phyloP scores from a whole-genome alignment of 371 early-diverging fungal genomes.

The Mortierella sp. region DNA sequence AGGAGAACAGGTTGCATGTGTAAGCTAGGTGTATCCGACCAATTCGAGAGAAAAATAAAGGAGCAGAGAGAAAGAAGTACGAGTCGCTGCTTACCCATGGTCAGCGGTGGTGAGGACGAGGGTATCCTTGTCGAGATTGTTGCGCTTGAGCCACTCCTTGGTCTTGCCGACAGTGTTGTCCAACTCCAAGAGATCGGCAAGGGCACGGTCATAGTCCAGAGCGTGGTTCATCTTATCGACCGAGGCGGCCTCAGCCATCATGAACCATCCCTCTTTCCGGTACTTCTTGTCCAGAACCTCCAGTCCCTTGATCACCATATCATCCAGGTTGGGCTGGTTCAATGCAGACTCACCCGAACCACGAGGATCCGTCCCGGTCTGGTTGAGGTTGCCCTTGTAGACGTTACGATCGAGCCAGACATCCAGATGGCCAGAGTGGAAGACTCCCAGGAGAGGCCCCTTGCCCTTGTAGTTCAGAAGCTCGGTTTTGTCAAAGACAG shows the following conservation, averaged over 20 bases:
- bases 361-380: slow-evolving; percentile 63
- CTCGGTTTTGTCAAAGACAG: slow-evolving; percentile 65
- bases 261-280: slow-evolving; percentile 78
- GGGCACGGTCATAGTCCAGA: slow-evolving; percentile 79
- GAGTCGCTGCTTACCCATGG: slow-evolving; percentile 64
- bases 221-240: slow-evolving; percentile 81
- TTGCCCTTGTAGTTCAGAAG: slow-evolving; percentile 65
- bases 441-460: slow-evolving; percentile 79
- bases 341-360: slow-evolving; percentile 65
- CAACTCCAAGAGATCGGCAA: slow-evolving; percentile 80
- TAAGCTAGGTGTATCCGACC: too few species aligned
- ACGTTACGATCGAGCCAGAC: slow-evolving; percentile 80
- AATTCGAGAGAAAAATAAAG: not conserved
- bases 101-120: slow-evolving; percentile 80
- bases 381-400: slow-evolving; percentile 66
- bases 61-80: not conserved
- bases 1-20: too few species aligned
- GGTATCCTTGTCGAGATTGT: slow-evolving; percentile 72
- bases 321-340: slow-evolving; percentile 76
- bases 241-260: slow-evolving; percentile 84
- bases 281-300: slow-evolving; percentile 71
- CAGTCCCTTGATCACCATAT: slow-evolving; percentile 78
- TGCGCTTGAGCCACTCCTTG: slow-evolving; percentile 66
- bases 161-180: slow-evolving; percentile 77
- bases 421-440: slow-evolving; percentile 73